A percentile compares a stretch with the other conserved stretches of the same genome.
These are phyloP conservation scores for Silene noctiflora DNA, from an alignment of 179 eudicot genomes.

Conservation along the genomic window DNA sequence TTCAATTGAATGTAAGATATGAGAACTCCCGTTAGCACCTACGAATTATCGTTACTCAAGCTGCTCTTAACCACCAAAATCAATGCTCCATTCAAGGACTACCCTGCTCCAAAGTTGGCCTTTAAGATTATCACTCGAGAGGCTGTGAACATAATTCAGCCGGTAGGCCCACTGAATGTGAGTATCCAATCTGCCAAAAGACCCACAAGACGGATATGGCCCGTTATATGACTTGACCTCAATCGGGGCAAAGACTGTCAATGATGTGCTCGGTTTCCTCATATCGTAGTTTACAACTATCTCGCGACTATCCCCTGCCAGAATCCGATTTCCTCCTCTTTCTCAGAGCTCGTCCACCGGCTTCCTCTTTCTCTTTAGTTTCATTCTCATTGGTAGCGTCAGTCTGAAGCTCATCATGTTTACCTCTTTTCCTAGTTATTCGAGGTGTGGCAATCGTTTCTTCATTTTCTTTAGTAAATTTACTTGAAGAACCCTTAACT, in stretches of 20 bases:
- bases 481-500: constrained; percentile 13
- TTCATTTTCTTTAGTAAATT: constrained; percentile 18
- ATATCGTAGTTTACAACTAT: background rate
- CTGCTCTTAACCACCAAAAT: background rate
- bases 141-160: background rate
- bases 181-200: background rate
- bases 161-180: background rate
- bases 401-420: constrained; percentile 21
- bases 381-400: constrained; percentile 5
- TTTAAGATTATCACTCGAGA: too few species aligned
- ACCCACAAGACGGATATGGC: background rate
- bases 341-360: constrained; percentile 25
- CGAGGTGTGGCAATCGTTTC: constrained; percentile 23
- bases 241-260: background rate
- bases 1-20: background rate
- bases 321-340: constrained; percentile 30
- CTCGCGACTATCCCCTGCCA: background rate
- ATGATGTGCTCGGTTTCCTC: constrained; percentile 1
- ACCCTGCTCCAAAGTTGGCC: background rate
- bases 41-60: background rate
- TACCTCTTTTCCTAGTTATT: constrained; percentile 30
- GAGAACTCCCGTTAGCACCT: background rate
- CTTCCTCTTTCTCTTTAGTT: background rate
- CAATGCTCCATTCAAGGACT: background rate
- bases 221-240: background rate